Base-by-base conservation (phyloP, 306 rosid genomes). In the Vigna mungo region DNA sequence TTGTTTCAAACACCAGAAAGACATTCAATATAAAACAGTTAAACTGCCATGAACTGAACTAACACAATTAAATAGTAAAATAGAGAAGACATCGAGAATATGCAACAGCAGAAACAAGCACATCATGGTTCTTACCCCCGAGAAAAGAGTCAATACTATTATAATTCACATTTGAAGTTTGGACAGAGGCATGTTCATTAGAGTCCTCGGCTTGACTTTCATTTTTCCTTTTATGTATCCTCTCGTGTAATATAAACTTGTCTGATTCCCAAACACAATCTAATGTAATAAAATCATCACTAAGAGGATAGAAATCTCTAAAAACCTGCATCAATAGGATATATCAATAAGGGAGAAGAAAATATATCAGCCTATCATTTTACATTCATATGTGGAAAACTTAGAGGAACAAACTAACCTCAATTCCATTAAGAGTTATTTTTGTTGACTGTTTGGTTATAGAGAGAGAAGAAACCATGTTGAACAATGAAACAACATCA, bases 251-350 rank as follows among this genome's bases (percentile, higher is more conserved):
- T 43, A 80, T 73, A 77, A 85, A 94, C 85, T 92, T 90, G 72
- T 90, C 94, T 21, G 83, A 78, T 61, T 84, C 59, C 98, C 97
- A 94, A 6, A 84, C 83, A 53, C 96, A 91, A 72, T 89, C 93
- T 72, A 94, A 78, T 76, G 71, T 62, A 49, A 86, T 78, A 82
- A 76, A 84, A 76, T 90, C 95, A 56, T 80, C 87, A 72, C 87
- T 86, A 27, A 74, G 80, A 20, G 98, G 97, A 80, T 81, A 92
- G 78, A 78, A 81, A 80, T 92, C 97, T 82, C 97, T 84, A 71
- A 86, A 90, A 70, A 87, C 88, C 97, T 92, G 87, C 60, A 56
- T 64, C 72, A 36, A 16, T 51, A 27, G 72, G n/a, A 74, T 14
- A 74, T 60, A 32, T 53, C 18, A 51, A 20, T 71, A 52, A 32